These are phyloP conservation scores for Luvunga scandens DNA, from an alignment of 345 rosid species.

Conservation along the genomic window DNA sequence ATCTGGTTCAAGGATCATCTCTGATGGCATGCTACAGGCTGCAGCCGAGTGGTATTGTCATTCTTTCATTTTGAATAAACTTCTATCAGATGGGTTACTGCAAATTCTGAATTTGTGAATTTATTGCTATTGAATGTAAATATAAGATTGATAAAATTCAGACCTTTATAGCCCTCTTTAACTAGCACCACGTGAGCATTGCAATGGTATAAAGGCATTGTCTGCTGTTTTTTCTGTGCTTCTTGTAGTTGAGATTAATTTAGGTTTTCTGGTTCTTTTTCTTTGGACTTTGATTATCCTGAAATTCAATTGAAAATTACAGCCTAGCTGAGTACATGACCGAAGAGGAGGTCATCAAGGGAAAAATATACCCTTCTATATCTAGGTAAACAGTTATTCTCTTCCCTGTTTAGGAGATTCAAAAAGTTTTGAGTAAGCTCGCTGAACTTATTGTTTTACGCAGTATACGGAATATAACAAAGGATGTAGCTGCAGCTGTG, in stretches of 20 bases:
- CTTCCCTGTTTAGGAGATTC: not conserved
- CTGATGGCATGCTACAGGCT: conserved; percentile 99
- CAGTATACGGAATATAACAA: conserved; percentile 92
- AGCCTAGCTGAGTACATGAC: conserved; percentile 93
- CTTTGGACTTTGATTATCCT: conserved; percentile 6
- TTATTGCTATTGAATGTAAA: not conserved
- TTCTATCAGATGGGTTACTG: not conserved
- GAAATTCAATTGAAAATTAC: conserved; percentile 30
- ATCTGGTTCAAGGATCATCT: conserved; percentile 79
- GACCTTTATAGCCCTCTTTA: not conserved
- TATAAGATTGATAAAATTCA: not conserved
- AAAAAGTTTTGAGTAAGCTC: not conserved
- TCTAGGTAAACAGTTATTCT: conserved; percentile 54
- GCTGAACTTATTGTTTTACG: conserved; percentile 16
- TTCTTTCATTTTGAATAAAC: conserved; percentile 6
- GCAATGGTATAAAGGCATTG: not conserved
- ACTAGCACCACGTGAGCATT: not conserved
- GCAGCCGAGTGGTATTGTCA: conserved; percentile 84
- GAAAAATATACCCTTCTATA: conserved; percentile 77
- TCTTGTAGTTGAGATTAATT: not conserved
- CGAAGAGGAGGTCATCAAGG: conserved; percentile 80
- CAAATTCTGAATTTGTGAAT: conserved; percentile 1
- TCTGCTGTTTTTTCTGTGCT: not conserved
- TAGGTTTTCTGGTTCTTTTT: not conserved
- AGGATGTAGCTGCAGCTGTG: conserved; percentile 84